Percentiles rank a stretch among this genome's conserved stretches.
Conservation (phyloP, 2,329 filamentous ascomycete species). For the Hypomyces rosellus region DNA sequence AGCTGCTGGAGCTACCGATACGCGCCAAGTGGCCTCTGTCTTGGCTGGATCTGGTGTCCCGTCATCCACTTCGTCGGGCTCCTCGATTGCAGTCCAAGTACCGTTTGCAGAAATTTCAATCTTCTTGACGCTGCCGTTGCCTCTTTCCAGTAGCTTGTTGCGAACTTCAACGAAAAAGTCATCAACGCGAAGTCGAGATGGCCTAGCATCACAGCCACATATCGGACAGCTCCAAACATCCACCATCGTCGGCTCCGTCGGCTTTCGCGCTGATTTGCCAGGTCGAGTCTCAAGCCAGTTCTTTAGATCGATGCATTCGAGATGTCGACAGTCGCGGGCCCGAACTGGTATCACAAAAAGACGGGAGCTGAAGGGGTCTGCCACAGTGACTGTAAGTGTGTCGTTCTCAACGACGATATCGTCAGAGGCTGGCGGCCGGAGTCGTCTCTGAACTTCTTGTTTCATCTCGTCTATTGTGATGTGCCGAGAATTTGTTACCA, state of each 20-base stretch:
- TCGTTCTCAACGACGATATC: constrained; percentile 55
- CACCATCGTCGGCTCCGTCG: constrained; percentile 44
- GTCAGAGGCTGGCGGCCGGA: constrained; percentile 39
- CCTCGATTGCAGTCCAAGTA: constrained; percentile 26
- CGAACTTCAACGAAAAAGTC: constrained; percentile 64
- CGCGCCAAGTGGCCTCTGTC: constrained; percentile 8
- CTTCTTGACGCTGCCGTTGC: constrained; percentile 20
- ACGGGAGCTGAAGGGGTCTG: constrained; percentile 58
- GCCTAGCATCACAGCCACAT: constrained; percentile 71
- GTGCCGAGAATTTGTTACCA: constrained; percentile 30
- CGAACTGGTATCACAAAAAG: constrained; percentile 69
- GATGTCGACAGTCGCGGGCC: constrained; percentile 62
- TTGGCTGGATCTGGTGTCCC: constrained; percentile 15
- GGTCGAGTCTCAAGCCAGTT: constrained; percentile 68
- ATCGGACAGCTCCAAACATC: constrained; percentile 86
- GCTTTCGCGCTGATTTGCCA: constrained; percentile 29
- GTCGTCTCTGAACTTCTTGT: constrained; percentile 47
- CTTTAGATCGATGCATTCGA: constrained; percentile 85
- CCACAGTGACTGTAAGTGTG: constrained; percentile 51
- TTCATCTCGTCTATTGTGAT: constrained; percentile 45
- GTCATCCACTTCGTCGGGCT: constrained; percentile 24
- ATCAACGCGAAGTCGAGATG: constrained; percentile 64
- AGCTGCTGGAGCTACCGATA: neutral
- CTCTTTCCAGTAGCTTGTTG: constrained; percentile 35
- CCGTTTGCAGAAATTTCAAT: constrained; percentile 27